Percentiles rank a stretch among this genome's conserved stretches.
Conservation (phyloP, 2,329 filamentous ascomycete species). For the Scedosporium dehoogii region DNA sequence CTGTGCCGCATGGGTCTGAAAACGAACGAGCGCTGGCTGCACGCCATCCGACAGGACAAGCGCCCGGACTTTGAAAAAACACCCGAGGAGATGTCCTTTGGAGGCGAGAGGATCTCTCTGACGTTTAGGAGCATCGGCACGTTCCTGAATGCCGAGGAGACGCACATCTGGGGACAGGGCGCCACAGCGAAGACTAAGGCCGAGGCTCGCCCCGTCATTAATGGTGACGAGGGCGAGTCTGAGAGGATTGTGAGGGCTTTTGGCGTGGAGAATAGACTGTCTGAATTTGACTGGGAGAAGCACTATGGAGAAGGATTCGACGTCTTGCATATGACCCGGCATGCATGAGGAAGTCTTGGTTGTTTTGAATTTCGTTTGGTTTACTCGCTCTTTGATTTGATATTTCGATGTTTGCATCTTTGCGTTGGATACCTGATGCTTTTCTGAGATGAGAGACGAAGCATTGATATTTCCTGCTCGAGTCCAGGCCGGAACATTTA, state of each 20-base stretch:
- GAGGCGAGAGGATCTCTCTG: constrained; percentile 74
- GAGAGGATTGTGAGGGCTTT: constrained; percentile 68
- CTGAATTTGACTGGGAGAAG: constrained; percentile 62
- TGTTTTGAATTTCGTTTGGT: neutral
- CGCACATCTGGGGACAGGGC: constrained; percentile 84
- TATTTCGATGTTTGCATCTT: neutral
- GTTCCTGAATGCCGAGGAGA: constrained; percentile 57
- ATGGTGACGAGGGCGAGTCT: constrained; percentile 57
- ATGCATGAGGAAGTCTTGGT: neutral
- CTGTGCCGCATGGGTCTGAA: constrained; percentile 71
- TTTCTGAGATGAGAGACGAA: neutral
- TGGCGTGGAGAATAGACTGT: constrained; percentile 70
- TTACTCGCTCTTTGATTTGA: neutral
- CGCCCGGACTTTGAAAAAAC: constrained; percentile 58
- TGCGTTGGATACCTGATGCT: neutral
- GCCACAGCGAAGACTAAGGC: constrained; percentile 58
- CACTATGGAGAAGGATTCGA: constrained; percentile 77
- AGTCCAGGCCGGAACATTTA: too few relatives aligned
- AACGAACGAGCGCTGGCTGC: constrained; percentile 82
- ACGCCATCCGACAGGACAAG: constrained; percentile 86
- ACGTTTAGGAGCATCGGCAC: constrained; percentile 89
- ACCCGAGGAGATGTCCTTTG: constrained; percentile 58
- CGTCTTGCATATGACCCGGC: constrained; percentile 55
- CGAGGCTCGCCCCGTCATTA: constrained; percentile 53
- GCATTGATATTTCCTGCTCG: too few relatives aligned